A percentile compares a stretch with the other conserved stretches of the same genome.
phyloP scores from a whole-genome alignment of 192 early-diverging fungal genomes.

The Coemansia asiatica region DNA sequence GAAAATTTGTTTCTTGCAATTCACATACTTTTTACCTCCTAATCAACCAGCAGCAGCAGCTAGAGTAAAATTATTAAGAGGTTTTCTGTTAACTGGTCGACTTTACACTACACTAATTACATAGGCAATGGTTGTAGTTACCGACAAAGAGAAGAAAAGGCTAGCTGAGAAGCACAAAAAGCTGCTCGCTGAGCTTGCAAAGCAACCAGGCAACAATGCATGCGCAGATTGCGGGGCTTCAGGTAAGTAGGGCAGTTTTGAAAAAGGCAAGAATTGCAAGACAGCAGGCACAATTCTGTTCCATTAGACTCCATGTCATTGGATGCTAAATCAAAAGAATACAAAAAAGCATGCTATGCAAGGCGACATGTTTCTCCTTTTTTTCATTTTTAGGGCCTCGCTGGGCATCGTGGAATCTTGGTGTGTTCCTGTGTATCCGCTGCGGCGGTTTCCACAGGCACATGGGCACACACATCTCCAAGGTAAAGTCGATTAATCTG shows the following conservation, averaged over 20 bases:
- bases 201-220: constrained; percentile 66
- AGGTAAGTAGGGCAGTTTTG: constrained; percentile 62
- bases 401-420: constrained; percentile 88
- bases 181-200: constrained; percentile 65
- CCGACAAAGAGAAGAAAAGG: constrained; percentile 61
- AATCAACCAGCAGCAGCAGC: no score
- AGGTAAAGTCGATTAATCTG: constrained; percentile 85
- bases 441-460: constrained; percentile 81
- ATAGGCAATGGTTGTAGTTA: constrained; percentile 38
- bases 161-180: constrained; percentile 70
- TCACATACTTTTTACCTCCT: no score
- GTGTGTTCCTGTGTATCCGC: constrained; percentile 91
- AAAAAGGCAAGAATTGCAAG: no score
- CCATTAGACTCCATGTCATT: no score
- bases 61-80: no score
- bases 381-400: constrained; percentile 63
- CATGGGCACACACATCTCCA: constrained; percentile 87
- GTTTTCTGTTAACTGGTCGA: not conserved
- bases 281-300: no score
- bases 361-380: no score
- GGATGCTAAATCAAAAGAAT: no score
- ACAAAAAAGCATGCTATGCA: no score
- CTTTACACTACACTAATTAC: not conserved
- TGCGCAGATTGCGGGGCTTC: constrained; percentile 77
- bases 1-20: not conserved